Evolutionary conservation across 2,329 filamentous ascomycete genomes (phyloP), one percentile per base, ranked within the genome.

Genomic region (Pseudocercospora cruenta): DNA sequence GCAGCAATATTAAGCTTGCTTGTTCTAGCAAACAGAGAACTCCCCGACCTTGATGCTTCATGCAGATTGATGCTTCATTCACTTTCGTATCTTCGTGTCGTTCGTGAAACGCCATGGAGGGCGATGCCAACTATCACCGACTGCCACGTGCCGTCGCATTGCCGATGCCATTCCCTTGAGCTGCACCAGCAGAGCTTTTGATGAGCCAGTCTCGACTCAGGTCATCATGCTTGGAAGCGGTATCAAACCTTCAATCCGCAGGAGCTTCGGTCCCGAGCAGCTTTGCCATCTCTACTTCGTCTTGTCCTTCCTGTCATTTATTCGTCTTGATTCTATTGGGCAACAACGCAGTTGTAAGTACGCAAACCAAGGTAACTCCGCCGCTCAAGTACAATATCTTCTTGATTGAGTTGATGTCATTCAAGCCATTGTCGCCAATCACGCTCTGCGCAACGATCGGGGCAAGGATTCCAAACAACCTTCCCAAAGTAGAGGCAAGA

Each of bases 401-500:
- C 65, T 87, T 86, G 10, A 67, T 53, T 5, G 83, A 73, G 39
- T 80, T 68, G 47, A 70, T 49, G 45, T 68, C 60, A 22, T 67
- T 67, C 22, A 65, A 36, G 1, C 69, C 70, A n/a, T 60, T 39
- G 14, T 67, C 53, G 0, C 72, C 71, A n/a, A 77, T 47, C 7
- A 77, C 73, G 16, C 82, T 77, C 69, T 86, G 82, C 2, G 84
- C 85, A 63, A 86, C 85, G 39, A 88, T 71, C 0, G 86, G 86
- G 45, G 84, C 85, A 14, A 88, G 81, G 49, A 88, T 88, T 8
- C 84, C 83, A 68, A 86, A 86, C 31, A 88, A 58, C 2, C 86
- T 75, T 0, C 87, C 86, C 84, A 84, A 87, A 70, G 87, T 88
- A 65, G 84, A 85, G 2, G 86, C 85, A 12, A 87, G 65, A 0